Conservation (phyloP, 495 filamentous ascomycete species). For the Penicilliopsis zonata region DNA sequence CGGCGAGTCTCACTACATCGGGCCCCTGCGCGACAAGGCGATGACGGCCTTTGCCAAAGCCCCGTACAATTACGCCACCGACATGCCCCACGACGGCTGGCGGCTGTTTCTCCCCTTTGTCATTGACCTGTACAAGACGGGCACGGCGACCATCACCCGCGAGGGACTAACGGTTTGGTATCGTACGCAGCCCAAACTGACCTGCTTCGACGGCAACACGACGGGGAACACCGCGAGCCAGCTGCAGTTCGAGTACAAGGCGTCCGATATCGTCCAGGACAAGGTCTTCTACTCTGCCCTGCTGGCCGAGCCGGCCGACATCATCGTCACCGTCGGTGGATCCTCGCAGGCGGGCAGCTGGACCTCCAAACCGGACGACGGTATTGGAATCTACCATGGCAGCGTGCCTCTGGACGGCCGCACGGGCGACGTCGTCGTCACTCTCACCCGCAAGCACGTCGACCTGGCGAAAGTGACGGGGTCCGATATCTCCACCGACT, state of each 20-base stretch:
- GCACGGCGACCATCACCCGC: constrained; percentile 26
- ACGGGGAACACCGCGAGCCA: constrained; percentile 20
- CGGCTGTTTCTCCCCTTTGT: constrained; percentile 46
- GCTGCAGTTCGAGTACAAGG: constrained; percentile 8
- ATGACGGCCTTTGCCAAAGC: constrained; percentile 29
- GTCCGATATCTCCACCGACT: constrained; percentile 28
- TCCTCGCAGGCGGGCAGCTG: constrained; percentile 15
- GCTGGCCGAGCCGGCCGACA: constrained; percentile 9
- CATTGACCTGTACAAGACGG: constrained; percentile 50
- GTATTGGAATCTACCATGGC: constrained; percentile 36
- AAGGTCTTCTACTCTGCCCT: constrained; percentile 20
- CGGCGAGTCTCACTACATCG: constrained; percentile 62
- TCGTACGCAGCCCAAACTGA: constrained; percentile 28
- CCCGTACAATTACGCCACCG: constrained; percentile 37
- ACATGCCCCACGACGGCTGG: constrained; percentile 45
- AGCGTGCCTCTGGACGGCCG: constrained; percentile 33
- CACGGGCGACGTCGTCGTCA: constrained; percentile 36
- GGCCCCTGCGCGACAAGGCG: constrained; percentile 29
- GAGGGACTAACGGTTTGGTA: constrained; percentile 56
- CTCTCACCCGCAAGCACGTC: constrained; percentile 22
- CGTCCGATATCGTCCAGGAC: constrained; percentile 10
- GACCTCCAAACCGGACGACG: constrained; percentile 12
- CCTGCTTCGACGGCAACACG: constrained; percentile 18
- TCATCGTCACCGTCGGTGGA: constrained; percentile 38
- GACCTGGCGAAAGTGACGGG: constrained; percentile 17